phyloP scores from a whole-genome alignment of 1,139 yeast species.

The Geotrichum histeridarum region DNA sequence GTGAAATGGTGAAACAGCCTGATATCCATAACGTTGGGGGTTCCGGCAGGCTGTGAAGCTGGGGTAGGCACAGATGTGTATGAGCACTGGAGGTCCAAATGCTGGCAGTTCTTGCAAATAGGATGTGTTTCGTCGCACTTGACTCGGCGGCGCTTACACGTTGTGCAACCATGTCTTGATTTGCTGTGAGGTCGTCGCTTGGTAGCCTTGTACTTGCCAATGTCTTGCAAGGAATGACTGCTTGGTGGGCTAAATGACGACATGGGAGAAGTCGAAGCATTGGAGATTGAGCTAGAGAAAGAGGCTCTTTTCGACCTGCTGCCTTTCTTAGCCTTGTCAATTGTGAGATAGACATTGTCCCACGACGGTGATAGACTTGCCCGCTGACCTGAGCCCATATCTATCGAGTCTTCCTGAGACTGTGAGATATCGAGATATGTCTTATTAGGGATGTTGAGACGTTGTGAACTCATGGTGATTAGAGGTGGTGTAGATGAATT shows the following conservation, averaged over 20 bases:
- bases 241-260: background rate
- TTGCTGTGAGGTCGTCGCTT: slow-evolving; percentile 59
- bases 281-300: background rate
- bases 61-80: slow-evolving; percentile 28
- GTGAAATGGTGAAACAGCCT: slow-evolving; percentile 84
- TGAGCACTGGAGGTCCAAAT: slow-evolving; percentile 68
- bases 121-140: slow-evolving; percentile 91
- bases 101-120: slow-evolving; percentile 67
- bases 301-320: background rate
- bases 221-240: background rate
- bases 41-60: slow-evolving; percentile 17
- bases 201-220: slow-evolving; percentile 18
- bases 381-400: too few species aligned
- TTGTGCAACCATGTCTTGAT: slow-evolving; percentile 80
- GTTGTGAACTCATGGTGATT: too few species aligned
- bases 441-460: too few species aligned
- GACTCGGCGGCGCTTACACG: slow-evolving; percentile 82
- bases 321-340: background rate
- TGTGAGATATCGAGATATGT: too few species aligned
- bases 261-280: background rate
- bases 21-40: slow-evolving; percentile 67
- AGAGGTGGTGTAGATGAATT: too few species aligned
- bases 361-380: background rate
- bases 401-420: too few species aligned
- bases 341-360: background rate